phyloP scores from a whole-genome alignment of 257 asterid species.

The Primulina eburnea region DNA sequence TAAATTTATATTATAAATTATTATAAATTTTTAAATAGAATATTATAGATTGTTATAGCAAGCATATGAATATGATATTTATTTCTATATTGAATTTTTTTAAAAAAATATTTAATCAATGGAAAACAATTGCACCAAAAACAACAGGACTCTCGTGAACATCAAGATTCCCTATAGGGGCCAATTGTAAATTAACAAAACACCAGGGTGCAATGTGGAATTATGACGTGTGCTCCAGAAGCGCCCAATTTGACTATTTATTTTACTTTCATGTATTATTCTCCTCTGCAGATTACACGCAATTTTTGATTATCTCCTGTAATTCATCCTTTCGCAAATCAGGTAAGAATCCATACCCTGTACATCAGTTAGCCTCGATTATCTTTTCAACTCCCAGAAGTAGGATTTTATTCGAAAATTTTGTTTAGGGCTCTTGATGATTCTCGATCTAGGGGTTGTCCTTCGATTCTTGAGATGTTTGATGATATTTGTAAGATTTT shows the following conservation, averaged over 20 bases:
- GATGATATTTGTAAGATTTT: neutral
- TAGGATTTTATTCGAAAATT: neutral
- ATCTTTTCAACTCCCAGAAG: neutral
- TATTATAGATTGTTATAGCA: too few relatives aligned
- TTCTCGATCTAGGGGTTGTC: neutral
- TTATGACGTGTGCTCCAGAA: neutral
- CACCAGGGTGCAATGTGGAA: too few relatives aligned
- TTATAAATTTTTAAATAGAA: too few relatives aligned
- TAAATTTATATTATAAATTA: too few relatives aligned
- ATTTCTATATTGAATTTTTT: too few relatives aligned
- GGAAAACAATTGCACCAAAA: too few relatives aligned
- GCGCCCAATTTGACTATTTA: neutral
- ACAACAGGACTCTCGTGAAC: too few relatives aligned
- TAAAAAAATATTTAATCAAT: too few relatives aligned
- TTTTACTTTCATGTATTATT: conserved; percentile 10
- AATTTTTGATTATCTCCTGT: conserved; percentile 3
- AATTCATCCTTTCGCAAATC: conserved; percentile 8
- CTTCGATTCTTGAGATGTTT: neutral
- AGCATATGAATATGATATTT: too few relatives aligned
- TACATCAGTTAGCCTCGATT: neutral
- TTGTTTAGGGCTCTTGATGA: neutral
- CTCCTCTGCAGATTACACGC: conserved; percentile 22
- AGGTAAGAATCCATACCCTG: conserved; percentile 20
- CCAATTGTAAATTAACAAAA: too few relatives aligned
- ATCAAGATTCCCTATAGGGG: too few relatives aligned